Percentiles rank a stretch among this genome's conserved stretches.
phyloP scores from a whole-genome alignment of 768 basidiomycete species.

The Xanthoconium purpureum region DNA sequence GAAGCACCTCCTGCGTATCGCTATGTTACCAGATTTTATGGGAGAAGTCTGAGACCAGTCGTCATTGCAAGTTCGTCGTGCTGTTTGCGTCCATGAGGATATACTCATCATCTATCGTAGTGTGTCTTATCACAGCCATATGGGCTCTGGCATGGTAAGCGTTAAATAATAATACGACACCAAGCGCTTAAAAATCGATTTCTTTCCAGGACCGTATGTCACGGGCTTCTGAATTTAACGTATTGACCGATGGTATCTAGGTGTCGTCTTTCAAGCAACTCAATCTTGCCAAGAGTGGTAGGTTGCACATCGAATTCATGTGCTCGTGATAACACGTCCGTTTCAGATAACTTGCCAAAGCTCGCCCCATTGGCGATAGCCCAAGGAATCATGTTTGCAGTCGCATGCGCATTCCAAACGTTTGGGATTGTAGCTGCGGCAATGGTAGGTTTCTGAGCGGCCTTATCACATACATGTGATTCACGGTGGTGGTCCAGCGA shows the following conservation, averaged over 20 bases:
- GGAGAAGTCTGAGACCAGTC: conserved; percentile 58
- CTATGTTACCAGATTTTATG: conserved; percentile 56
- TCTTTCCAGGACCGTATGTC: conserved; percentile 23
- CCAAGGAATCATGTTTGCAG: conserved; percentile 57
- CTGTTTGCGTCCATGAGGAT: not conserved
- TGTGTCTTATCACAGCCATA: conserved; percentile 45
- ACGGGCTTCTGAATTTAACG: not conserved
- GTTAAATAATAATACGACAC: not conserved
- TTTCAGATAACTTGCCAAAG: conserved; percentile 40
- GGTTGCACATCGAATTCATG: conserved; percentile 20
- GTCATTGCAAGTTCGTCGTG: conserved; percentile 44
- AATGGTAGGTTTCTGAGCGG: conserved; percentile 39
- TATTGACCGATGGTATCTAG: conserved; percentile 33
- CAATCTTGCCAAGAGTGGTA: conserved; percentile 46
- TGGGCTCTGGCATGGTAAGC: conserved; percentile 68
- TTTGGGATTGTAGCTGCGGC: conserved; percentile 53
- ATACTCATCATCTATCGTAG: conserved; percentile 19
- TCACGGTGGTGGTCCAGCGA: conserved; percentile 41
- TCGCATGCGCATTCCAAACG: conserved; percentile 47
- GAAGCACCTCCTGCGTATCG: conserved; percentile 56
- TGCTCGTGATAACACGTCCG: not conserved
- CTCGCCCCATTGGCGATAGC: conserved; percentile 56
- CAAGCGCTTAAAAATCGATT: not conserved
- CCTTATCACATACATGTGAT: not conserved
- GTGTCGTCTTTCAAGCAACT: conserved; percentile 61